Evolutionary conservation across 2,329 filamentous ascomycete species (phyloP).

Genomic region (Delphinella strobiligena): DNA sequence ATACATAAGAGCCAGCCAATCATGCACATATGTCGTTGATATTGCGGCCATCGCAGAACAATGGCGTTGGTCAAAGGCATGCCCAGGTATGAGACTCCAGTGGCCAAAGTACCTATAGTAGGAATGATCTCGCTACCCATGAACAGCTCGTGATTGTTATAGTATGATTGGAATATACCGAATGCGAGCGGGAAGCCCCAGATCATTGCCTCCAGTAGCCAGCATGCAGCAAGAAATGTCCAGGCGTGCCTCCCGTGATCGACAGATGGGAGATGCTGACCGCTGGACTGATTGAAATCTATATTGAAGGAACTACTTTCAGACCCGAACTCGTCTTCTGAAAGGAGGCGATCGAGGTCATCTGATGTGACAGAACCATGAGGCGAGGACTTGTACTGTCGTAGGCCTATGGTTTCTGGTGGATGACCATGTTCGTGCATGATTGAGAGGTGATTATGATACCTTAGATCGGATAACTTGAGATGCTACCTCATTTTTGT

Average conservation of each 20-base stretch:
- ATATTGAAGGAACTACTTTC: background rate
- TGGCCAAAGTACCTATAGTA: conserved; percentile 52
- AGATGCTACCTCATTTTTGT: too few relatives aligned
- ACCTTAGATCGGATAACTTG: too few relatives aligned
- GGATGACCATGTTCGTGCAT: too few relatives aligned
- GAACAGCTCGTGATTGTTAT: conserved; percentile 48
- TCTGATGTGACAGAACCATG: background rate
- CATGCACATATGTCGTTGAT: conserved; percentile 35
- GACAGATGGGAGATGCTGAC: background rate
- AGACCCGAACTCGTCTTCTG: background rate
- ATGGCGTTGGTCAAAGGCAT: conserved; percentile 38
- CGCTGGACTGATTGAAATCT: background rate
- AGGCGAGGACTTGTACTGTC: too few relatives aligned
- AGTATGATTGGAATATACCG: conserved; percentile 61
- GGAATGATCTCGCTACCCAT: conserved; percentile 40
- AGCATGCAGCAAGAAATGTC: conserved; percentile 2
- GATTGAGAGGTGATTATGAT: too few relatives aligned
- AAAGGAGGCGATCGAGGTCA: conserved; percentile 1
- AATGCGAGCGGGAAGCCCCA: conserved; percentile 54
- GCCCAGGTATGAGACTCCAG: conserved; percentile 44
- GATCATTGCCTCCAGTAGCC: conserved; percentile 2
- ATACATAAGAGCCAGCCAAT: conserved; percentile 24
- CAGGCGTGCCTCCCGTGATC: conserved; percentile 1
- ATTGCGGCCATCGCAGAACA: conserved; percentile 25
- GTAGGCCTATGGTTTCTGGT: too few relatives aligned